These are phyloP conservation scores for Narthecium ossifragum DNA, from an alignment of 106 monocot genomes.

Conservation along the genomic window DNA sequence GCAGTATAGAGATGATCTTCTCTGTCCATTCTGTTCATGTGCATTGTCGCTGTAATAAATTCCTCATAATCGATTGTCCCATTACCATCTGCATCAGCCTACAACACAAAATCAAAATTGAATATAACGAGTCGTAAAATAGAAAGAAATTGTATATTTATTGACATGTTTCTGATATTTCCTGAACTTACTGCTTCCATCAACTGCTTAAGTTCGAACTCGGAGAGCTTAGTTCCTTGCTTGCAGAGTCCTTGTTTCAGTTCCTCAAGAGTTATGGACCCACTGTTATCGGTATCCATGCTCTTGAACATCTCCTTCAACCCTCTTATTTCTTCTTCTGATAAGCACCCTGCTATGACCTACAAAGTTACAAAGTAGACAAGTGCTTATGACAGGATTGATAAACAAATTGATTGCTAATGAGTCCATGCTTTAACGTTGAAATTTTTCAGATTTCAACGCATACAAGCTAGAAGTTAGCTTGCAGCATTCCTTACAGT, in stretches of 20 bases:
- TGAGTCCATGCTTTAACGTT: background rate
- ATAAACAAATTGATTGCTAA: background rate
- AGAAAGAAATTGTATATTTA: too few species aligned
- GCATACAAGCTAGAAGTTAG: background rate
- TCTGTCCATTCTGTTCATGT: constrained; percentile 86
- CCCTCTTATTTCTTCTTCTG: constrained; percentile 45
- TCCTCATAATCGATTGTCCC: constrained; percentile 94
- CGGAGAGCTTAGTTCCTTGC: constrained; percentile 49
- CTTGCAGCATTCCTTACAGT: background rate
- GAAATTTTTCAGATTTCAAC: background rate
- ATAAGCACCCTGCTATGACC: constrained; percentile 55
- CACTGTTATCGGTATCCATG: constrained; percentile 56
- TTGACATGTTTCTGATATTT: too few species aligned
- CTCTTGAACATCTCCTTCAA: constrained; percentile 64
- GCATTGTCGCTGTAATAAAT: constrained; percentile 91
- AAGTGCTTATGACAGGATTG: too few species aligned
- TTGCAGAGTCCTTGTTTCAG: constrained; percentile 38
- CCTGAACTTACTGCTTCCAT: constrained; percentile 49
- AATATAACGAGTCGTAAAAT: too few species aligned
- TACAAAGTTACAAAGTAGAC: constrained; percentile 10
- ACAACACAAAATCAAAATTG: background rate
- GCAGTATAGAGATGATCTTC: constrained; percentile 90
- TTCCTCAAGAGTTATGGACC: constrained; percentile 58
- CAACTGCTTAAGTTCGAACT: constrained; percentile 39
- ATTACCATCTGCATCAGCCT: constrained; percentile 97